Percentiles rank a stretch among this genome's conserved stretches.
These are phyloP conservation scores for Pythium phragmiticola DNA, from an alignment of 352 stramenopile species.

Conservation along the genomic window DNA sequence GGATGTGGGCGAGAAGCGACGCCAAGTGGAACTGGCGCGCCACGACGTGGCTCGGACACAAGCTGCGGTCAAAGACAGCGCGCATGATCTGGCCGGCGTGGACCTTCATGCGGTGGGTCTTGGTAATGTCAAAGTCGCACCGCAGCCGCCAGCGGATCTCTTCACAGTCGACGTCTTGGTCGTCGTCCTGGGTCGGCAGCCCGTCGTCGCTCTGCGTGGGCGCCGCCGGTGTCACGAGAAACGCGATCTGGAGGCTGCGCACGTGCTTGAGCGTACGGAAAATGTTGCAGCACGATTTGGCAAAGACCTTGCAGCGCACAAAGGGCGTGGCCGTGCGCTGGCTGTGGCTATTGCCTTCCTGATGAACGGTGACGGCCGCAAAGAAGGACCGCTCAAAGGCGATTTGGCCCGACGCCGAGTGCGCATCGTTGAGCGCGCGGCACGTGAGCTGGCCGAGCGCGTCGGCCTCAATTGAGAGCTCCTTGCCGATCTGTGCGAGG, in stretches of 20 bases:
- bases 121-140: constrained; percentile 87
- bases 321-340: constrained; percentile 32
- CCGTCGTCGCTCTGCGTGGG: constrained; percentile 23
- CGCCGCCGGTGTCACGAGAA: constrained; percentile 44
- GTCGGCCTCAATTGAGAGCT: constrained; percentile 78
- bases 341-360: not conserved
- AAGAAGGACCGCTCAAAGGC: constrained; percentile 74
- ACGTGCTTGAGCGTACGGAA: constrained; percentile 86
- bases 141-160: constrained; percentile 66
- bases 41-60: constrained; percentile 45
- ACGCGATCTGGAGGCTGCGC: constrained; percentile 62
- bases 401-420: constrained; percentile 73
- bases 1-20: constrained; percentile 77
- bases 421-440: constrained; percentile 80
- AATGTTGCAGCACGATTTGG: constrained; percentile 75
- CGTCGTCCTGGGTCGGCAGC: constrained; percentile 12
- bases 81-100: constrained; percentile 77
- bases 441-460: constrained; percentile 44
- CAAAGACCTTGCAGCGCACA: constrained; percentile 75
- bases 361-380: constrained; percentile 10
- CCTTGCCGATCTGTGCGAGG: constrained; percentile 76
- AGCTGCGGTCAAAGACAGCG: constrained; percentile 65
- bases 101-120: constrained; percentile 84
- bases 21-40: constrained; percentile 73
- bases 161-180: constrained; percentile 53